Evolutionary conservation across 345 rosid genomes (phyloP), one percentile per base, ranked within the genome.

Genomic region (Cardamine chenopodiifolia): DNA sequence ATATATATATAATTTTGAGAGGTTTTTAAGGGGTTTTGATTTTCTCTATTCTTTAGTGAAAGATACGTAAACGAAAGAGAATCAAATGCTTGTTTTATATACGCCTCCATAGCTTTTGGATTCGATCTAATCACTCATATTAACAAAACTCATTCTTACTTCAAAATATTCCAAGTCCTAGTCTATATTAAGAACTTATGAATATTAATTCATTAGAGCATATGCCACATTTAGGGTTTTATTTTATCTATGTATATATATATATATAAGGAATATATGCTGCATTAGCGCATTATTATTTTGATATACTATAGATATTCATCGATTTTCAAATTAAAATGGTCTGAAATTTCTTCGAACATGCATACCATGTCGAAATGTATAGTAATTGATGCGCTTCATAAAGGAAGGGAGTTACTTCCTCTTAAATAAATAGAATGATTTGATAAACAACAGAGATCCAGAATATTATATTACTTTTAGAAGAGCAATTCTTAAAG

Each of bases 21-120:
- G 13, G 11, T 50, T 47, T 69, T 25, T 42, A 40, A 45, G 12
- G n/a, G 28, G 32, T 56, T 44, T 42, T 37, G 29, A 42, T 61
- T 35, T 65, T 79, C 68, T 77, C 71, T 49, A 72, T 75, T 67
- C 50, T 66, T 68, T 75, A 48, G 39, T 81, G 79, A 58, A 75
- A 70, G 76, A 47, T 37, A 63, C 71, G 82, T 71, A 59, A 59
- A 39, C 49, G 62, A 64, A 60, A 57, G 18, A 37, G 68, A 64
- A 64, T 49, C 61, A 50, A 71, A 77, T 77, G 55, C 72, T 74
- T 73, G 49, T 34, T 55, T 63, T 49, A 7, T 45, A 45, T 45
- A 48, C 62, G 44, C 44, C 75, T 74, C 71, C 71, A 28, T 34
- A 37, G 60, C 74, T 69, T 50, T 68, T 56, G 78, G 74, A 56